Base-by-base conservation (phyloP, 2,329 filamentous ascomycete species). In the Trichophyton rubrum region DNA sequence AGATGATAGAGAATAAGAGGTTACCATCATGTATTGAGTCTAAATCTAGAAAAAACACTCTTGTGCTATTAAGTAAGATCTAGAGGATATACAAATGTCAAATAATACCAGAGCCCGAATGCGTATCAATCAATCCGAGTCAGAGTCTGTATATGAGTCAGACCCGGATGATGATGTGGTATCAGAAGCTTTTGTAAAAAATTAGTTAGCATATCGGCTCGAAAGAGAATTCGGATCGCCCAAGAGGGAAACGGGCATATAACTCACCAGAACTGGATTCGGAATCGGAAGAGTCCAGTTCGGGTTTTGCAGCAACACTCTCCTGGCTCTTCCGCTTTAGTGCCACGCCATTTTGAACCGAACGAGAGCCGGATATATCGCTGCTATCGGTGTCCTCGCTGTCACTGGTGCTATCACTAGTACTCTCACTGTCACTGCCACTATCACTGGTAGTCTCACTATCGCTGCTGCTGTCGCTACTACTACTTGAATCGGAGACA, bases 401-500 rank as follows among this genome's bases (percentile, higher is more conserved):
- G 27, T 30, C 27, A 6, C 33, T 38, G 11, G 1, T 13, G 24
- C 43, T 69, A 47, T 60, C n/a, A 60, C 56, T 61, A 13, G 6
- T 60, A 41, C 55, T 61, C 15, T 67, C 64, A 49, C 63, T 67
- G 8, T 67, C 64, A 62, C 69, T 70, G 4, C 66, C 68, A 60
- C 68, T 69, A 49, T 61, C 20, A 60, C 56, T 61, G n/a, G 45
- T 45, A 51, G 38, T 62, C 24, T 61, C 62, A 53, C 66, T 68
- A 47, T 66, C 63, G 45, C 67, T 68, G 33, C 67, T 67, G 49
- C 61, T 69, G 66, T 72, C 74, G 51, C 73, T 72, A 64, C 72
- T 75, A 63, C 72, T 74, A 60, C 73, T 76, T 3, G 72, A 74
- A 56, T 75, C 73, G 47, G 76, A 73, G 20, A 77, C 68, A 49